A percentile compares a stretch with the other conserved stretches of the same genome.
Evolutionary conservation across 345 rosid species (phyloP).

Genomic region (Eutrema heterophyllum): DNA sequence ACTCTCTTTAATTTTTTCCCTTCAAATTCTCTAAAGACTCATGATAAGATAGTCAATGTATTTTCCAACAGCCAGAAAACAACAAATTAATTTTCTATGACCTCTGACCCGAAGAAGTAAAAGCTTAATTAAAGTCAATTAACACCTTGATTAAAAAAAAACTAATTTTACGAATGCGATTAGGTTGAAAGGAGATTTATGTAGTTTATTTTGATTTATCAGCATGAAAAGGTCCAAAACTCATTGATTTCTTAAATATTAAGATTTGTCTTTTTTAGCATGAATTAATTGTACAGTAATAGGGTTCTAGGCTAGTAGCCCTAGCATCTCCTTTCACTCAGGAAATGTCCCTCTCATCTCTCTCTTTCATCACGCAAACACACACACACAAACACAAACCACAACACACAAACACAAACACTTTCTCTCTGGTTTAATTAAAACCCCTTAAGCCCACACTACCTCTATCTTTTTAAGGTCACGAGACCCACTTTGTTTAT

Average conservation of each 20-base stretch:
- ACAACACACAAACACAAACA: constrained; percentile 20
- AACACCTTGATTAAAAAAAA: background rate
- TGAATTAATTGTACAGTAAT: constrained; percentile 28
- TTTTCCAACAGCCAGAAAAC: background rate
- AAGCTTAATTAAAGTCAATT: background rate
- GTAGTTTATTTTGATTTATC: background rate
- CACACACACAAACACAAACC: background rate
- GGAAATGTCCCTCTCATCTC: constrained; percentile 53
- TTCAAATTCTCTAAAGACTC: background rate
- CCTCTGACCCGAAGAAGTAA: background rate
- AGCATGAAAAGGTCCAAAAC: constrained; percentile 2
- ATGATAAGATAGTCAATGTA: background rate
- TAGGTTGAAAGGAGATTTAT: background rate
- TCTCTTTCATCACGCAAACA: constrained; percentile 23
- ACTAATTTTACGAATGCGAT: background rate
- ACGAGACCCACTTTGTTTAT: constrained; percentile 66
- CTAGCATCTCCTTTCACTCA: constrained; percentile 33
- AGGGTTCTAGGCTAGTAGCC: constrained; percentile 49
- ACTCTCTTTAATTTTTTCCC: background rate
- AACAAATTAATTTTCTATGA: background rate
- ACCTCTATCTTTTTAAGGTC: constrained; percentile 53
- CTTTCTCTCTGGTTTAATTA: constrained; percentile 26
- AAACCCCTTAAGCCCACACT: constrained; percentile 25
- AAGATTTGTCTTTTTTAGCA: constrained; percentile 27
- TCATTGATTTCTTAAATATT: background rate